Base-by-base conservation (phyloP, 352 stramenopile species). In the Phytophthora colocasiae region DNA sequence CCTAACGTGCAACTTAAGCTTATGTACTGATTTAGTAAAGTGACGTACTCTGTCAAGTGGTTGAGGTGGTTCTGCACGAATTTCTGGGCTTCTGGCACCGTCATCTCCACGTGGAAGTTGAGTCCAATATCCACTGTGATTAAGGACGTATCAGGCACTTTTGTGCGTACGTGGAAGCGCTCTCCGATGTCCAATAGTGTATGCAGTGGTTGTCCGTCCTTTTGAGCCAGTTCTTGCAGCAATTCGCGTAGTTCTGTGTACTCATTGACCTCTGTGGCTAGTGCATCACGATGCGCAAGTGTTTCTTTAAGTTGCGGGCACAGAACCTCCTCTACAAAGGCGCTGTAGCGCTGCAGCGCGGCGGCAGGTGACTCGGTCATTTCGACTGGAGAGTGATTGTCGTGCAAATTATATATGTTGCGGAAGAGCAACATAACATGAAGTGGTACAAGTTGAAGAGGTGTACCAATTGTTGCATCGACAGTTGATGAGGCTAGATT, bases 41-140 rank as follows among this genome's bases (percentile, higher is more conserved):
- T 34, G 6, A 9, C 69, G 57, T 77, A 93, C 85, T 77, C 63
- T 36, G 67, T 64, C 24, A 93, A 64, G 50, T 87, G 62, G 52
- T 58, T 43, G 3, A 94, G 53, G 43, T 94, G 85, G 5, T 59
- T 58, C 34, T 74, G 57, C 45, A 91, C 80, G 63, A 92, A 94
- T 6, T 29, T 45, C 32, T 71, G 66, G 24, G 86, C 86, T 58
- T 94, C 86, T 1, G 63, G 22, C 5, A 89, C 58, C 17, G 83
- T 91, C 85, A 94, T 94, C 65, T 94, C 83, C 41, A 81, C 83
- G 67, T 92, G 81, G 56, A 92, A 91, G 52, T 88, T 77, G 19
- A 94, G 81, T 0, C 85, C 85, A 29, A 94, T 71, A 53, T 91
- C 85, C 22, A 94, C 79, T 5, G 69, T 88, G 27, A 94, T 76